Evolutionary conservation across 257 asterid genomes (phyloP), one percentile per base, ranked within the genome.

Genomic region (Ehretia macrophylla): DNA sequence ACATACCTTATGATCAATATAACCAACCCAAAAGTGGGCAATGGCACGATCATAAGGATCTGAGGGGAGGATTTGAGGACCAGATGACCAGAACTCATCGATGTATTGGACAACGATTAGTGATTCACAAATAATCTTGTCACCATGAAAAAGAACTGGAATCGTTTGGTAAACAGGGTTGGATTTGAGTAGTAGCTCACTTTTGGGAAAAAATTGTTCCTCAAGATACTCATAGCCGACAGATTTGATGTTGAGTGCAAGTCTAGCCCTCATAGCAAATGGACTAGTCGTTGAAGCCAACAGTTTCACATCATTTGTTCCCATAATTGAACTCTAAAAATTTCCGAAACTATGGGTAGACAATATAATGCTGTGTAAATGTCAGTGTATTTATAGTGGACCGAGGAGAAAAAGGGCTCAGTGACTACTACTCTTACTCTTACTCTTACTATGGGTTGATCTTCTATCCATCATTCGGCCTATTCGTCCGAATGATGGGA

Each of bases 31-130:
- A 32, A 72, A 72, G 10, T 59, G 55, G 10, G 52, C 19, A 14
- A 48, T 48, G 11, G 52, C 52, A 17, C 62, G 65, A 17, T 62
- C 73, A 22, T 52, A 72, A 8, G 70, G 77, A 46, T 72, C 32
- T 6, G 69, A 47, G 14, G 77, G 70, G 35, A 72, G 63, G 35
- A 67, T 62, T 4, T 66, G 35, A 35, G 73, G 67, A 32, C 64
- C 77, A 17, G 70, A 57, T 44, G 45, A 50, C 77, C 73, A 72
- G 17, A 37, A 20, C 5, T 72, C 77, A 23, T 72, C 77, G 22
- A 72, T 62, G 1, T 72, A 72, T 8, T 67, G 77, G 18, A 67
- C 70, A 58, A 72, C 67, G 37, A 67, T 54, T 0, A 72, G 56
- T 0, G 77, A 72, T 59, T 72, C 77, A 63, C 70, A 58, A 14